Base-by-base conservation (phyloP, 257 asterid species). In the Solanum ahanhuiri region DNA sequence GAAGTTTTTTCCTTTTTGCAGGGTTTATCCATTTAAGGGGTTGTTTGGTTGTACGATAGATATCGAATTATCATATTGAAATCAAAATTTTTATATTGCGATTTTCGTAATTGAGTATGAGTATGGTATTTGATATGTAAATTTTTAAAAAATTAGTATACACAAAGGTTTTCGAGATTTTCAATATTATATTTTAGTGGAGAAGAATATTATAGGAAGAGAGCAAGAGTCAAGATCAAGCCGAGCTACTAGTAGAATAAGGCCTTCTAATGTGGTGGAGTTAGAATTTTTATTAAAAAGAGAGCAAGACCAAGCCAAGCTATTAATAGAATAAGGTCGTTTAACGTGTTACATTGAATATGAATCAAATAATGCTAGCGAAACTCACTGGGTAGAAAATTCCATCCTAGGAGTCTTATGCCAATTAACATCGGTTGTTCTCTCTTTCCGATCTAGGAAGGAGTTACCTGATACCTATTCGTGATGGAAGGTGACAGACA, bases 181-280 rank as follows among this genome's bases (percentile, higher is more conserved):
- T 57, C 23, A 2, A 18, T 57, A 0, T 0, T 51, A 2, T 51
- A 17, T 51, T 51, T 51, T 51, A 51, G 0, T 51, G 60, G n/a
- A 51, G 60, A 17, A 5, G 60, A 51, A 17, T 51, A 51, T 51
- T 17, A 12, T 51, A 4, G 60, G n/a, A 51, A 57, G 0, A 20
- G 4, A 57, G 64, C 23, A 18, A 18, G 35, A 34, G 35, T 34
- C 35, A 34, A 34, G 4, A 57, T 0, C 25, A 18, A 18, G 23
- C 0, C 0, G 11, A 57, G 11, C 9, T 57, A 57, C 10, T 54
- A 1, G 64, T 54, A 18, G 4, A 51, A 15, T 54, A 54, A 54
- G 4, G 1, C 2, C 23, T 54, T 54, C 23, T 18, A 18, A 54
- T 0, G 23, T 54, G 64, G 0, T 0, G 0, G 3, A 51, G 0